A percentile compares a stretch with the other conserved stretches of the same genome.
These are phyloP conservation scores for Yarrowia bubula DNA, from an alignment of 805 yeast genomes.

Conservation along the genomic window DNA sequence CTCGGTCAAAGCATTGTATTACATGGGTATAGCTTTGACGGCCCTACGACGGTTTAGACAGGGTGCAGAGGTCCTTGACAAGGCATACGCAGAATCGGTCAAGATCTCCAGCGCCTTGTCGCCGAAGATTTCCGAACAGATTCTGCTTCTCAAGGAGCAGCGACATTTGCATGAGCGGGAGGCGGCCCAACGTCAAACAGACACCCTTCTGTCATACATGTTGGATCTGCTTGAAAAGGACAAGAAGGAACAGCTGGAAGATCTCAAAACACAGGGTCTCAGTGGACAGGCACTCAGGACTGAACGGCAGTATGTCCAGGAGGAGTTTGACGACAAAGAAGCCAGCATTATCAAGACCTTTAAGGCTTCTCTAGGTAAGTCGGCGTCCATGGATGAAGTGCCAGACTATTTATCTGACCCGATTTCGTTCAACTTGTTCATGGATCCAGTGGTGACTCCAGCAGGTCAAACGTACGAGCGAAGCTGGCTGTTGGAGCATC, in stretches of 20 bases:
- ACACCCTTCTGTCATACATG: neutral
- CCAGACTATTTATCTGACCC: constrained; percentile 46
- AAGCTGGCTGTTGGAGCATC: constrained; percentile 42
- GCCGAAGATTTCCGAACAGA: constrained; percentile 15
- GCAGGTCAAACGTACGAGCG: constrained; percentile 47
- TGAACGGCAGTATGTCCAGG: neutral
- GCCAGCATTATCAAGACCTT: neutral
- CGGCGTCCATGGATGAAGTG: constrained; percentile 32
- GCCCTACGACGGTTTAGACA: constrained; percentile 1
- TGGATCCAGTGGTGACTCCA: constrained; percentile 48
- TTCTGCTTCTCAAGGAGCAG: neutral
- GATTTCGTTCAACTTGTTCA: constrained; percentile 43
- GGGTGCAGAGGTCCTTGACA: constrained; percentile 4
- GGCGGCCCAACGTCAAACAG: neutral
- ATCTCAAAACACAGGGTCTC: neutral
- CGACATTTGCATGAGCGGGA: constrained; percentile 2
- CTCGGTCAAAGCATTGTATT: constrained; percentile 10
- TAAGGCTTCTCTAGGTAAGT: neutral
- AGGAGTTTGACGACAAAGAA: neutral
- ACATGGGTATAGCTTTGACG: constrained; percentile 3
- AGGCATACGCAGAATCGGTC: constrained; percentile 4
- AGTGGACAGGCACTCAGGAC: neutral
- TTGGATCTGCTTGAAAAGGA: neutral
- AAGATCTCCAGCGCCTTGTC: constrained; percentile 11
- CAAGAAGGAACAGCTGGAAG: neutral